Conservation (phyloP, 1,284 basidiomycete genomes). For the Rhizopogon hawkerae region DNA sequence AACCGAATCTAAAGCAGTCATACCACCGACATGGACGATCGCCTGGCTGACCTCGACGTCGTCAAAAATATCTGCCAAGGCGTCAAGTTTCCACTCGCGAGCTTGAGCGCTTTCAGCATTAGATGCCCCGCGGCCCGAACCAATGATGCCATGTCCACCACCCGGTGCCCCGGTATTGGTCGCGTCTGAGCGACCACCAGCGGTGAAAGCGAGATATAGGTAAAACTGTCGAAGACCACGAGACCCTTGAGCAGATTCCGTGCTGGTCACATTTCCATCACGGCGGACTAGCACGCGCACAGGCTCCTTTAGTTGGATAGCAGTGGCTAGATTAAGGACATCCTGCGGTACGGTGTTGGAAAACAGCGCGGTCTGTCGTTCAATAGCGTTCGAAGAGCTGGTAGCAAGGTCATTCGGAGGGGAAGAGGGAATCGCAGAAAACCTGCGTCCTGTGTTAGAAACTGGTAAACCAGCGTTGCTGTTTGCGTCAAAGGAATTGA, state of each 20-base stretch:
- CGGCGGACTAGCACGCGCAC: constrained; percentile 92
- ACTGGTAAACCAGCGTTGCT: constrained; percentile 37
- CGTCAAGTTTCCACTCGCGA: constrained; percentile 96
- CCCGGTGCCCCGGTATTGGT: constrained; percentile 36
- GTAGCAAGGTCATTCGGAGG: constrained; percentile 30
- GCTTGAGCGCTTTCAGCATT: constrained; percentile 83
- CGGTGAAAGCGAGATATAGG: constrained; percentile 85
- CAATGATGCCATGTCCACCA: constrained; percentile 80
- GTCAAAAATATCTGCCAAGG: constrained; percentile 86
- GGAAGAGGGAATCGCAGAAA: constrained; percentile 47
- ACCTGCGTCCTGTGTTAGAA: constrained; percentile 46
- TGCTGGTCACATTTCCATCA: constrained; percentile 79
- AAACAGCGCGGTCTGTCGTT: constrained; percentile 94
- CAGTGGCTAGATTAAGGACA: constrained; percentile 81
- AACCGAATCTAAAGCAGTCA: constrained; percentile 77
- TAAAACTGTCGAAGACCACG: constrained; percentile 89
- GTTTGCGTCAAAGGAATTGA: constrained; percentile 46
- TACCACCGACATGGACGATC: constrained; percentile 84
- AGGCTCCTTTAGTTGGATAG: constrained; percentile 87
- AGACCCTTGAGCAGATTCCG: constrained; percentile 63
- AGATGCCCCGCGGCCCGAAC: constrained; percentile 72
- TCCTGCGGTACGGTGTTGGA: constrained; percentile 93
- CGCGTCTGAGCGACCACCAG: constrained; percentile 65
- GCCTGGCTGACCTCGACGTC: constrained; percentile 81
- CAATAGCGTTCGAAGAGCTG: constrained; percentile 37